Conservation (phyloP, 768 basidiomycete species). For the Hirschioporus abietinus region DNA sequence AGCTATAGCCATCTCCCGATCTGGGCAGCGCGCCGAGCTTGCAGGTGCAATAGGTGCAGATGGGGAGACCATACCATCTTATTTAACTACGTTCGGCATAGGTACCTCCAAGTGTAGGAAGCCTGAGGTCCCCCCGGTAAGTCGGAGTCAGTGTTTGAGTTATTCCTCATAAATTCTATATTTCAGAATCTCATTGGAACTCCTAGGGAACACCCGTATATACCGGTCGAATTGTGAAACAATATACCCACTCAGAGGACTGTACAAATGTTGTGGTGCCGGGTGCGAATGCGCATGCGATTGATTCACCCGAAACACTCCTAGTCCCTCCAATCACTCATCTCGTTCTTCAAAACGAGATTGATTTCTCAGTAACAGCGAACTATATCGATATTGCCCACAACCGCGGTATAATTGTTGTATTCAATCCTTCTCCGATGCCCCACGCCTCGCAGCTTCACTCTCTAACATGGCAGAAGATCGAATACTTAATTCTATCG, state of each 20-base stretch:
- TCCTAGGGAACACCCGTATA: background rate
- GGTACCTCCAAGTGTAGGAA: background rate
- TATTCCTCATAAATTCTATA: background rate
- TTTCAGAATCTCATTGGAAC: background rate
- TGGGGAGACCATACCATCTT: background rate
- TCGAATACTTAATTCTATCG: background rate
- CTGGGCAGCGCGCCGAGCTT: background rate
- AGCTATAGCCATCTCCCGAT: constrained; percentile 2
- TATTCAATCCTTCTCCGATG: background rate
- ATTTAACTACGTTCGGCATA: background rate
- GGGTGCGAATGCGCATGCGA: background rate
- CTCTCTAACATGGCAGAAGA: background rate
- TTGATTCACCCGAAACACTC: background rate
- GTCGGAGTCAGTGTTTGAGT: background rate
- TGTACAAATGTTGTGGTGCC: background rate
- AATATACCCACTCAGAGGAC: background rate
- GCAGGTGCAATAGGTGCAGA: background rate
- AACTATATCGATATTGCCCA: background rate
- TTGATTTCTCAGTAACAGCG: background rate
- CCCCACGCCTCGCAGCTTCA: background rate
- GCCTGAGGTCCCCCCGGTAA: background rate
- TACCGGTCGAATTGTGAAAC: background rate
- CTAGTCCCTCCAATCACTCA: constrained; percentile 3
- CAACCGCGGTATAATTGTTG: background rate
- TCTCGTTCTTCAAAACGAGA: constrained; percentile 2